Evolutionary conservation across 352 stramenopile species (phyloP).

Genomic region (Phytophthora podocarpi): DNA sequence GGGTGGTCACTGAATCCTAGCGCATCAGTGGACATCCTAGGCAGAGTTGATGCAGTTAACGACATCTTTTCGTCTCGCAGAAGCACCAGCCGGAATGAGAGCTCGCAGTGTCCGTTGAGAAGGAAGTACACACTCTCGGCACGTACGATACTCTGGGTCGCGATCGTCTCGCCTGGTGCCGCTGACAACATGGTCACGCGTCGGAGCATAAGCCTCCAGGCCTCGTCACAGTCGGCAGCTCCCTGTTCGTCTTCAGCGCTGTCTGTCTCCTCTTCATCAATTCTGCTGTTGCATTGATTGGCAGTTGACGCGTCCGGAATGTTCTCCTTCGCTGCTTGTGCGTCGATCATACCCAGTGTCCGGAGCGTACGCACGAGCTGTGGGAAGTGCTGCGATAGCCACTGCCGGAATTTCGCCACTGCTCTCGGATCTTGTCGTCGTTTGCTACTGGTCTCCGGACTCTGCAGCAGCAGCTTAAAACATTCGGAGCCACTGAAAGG

Average conservation of each 20-base stretch:
- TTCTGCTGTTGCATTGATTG: conserved; percentile 5
- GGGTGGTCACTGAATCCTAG: neutral
- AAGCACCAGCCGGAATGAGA: conserved; percentile 27
- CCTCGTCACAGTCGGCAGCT: conserved; percentile 3
- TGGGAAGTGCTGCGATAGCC: conserved; percentile 41
- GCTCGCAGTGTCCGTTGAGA: conserved; percentile 27
- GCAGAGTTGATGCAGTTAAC: conserved; percentile 4
- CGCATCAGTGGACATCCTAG: neutral
- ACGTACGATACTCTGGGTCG: conserved; percentile 5
- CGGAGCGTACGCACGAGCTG: conserved; percentile 27
- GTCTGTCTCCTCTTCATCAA: conserved; percentile 10
- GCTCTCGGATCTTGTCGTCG: conserved; percentile 24
- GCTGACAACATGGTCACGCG: conserved; percentile 22
- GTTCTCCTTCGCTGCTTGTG: neutral
- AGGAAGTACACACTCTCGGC: conserved; percentile 26
- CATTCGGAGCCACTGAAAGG: conserved; percentile 43
- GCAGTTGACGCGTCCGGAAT: neutral
- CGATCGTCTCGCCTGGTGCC: conserved; percentile 14
- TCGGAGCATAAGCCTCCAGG: conserved; percentile 22
- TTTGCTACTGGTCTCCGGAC: conserved; percentile 10
- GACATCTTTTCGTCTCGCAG: neutral
- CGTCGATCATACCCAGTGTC: conserved; percentile 9
- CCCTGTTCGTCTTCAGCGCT: neutral
- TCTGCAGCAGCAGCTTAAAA: conserved; percentile 38
- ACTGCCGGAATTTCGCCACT: conserved; percentile 34